Evolutionary conservation across 371 early-diverging fungal genomes (phyloP), one percentile per base, ranked within the genome.

Genomic region (Syncephalastrum racemosum): DNA sequence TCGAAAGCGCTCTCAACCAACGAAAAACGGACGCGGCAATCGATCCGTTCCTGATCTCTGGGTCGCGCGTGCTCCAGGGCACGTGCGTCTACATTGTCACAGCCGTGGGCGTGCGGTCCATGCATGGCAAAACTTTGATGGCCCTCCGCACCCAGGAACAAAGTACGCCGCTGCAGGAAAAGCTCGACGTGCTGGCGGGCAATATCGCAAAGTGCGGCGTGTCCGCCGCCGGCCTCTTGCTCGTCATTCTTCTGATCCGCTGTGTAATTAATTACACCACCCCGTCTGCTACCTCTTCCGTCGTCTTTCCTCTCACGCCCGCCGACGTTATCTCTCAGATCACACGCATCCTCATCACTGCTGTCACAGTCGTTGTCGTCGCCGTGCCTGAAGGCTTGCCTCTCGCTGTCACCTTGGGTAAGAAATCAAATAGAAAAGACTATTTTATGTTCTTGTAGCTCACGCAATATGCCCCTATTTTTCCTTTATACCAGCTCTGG

Each of bases 351-450:
- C 31, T 89, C 42, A 89, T 90, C 54, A 75, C 82, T 1, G 70
- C 86, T n/a, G 79, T 90, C 27, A 89, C 89, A 0, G 75, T 90
- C 2, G 70, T 90, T 27, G 91, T 90, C 4, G 90, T 90, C 1
- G 91, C 91, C 42, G 90, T 90, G 10, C 91, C 91, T 0, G 91
- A 91, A 67, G 91, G 91, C n/a, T 67, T 91, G 6, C 91, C 91
- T 1, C 60, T 91, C 40, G 89, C 90, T 22, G 90, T 91, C 7
- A 90, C 91, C 1, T 62, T 90, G 43, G 76, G 76, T 75, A 63
- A 61, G n/a, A 27, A 10, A 52, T 13, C 0, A 19, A 14, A 2
- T n/a, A 15, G 23, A 25, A 40, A 18, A 18, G 15, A 18, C 18
- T 1, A 6, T 39, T 18, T 7, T 7, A 14, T 5, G 15, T 49